Percentiles rank a stretch among this genome's conserved stretches.
phyloP scores from a whole-genome alignment of 1,284 basidiomycete species.

The Acaromyces ingoldii region DNA sequence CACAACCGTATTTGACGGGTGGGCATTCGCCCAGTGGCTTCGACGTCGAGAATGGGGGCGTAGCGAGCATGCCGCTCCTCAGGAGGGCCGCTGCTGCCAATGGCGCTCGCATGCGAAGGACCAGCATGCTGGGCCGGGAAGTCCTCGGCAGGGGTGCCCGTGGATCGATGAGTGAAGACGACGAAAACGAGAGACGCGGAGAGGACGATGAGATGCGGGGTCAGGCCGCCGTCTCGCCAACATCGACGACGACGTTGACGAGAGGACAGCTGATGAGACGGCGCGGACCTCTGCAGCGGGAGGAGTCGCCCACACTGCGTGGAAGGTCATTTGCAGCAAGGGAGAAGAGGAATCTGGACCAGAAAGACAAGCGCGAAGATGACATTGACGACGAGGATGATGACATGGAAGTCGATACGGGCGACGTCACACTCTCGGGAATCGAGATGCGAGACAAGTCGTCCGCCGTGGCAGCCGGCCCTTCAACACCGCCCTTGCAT shows the following conservation, averaged over 20 bases:
- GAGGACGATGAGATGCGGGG: slow-evolving; percentile 13
- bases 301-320: neutral
- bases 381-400: too few species aligned
- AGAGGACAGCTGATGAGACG: slow-evolving; percentile 6
- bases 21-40: too few species aligned
- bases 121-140: slow-evolving; percentile 34
- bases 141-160: slow-evolving; percentile 26
- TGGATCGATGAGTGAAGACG: slow-evolving; percentile 12
- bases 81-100: slow-evolving; percentile 4
- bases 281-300: neutral
- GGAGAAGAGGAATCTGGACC: too few species aligned
- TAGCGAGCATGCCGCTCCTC: slow-evolving; percentile 1
- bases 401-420: slow-evolving; percentile 9
- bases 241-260: slow-evolving; percentile 18
- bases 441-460: slow-evolving; percentile 7
- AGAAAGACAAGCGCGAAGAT: neutral
- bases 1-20: too few species aligned
- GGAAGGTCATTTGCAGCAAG: neutral
- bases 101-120: slow-evolving; percentile 15
- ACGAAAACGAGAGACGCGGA: neutral
- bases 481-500: slow-evolving; percentile 6
- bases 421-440: neutral
- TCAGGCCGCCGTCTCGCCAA: slow-evolving; percentile 23
- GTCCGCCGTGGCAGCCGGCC: slow-evolving; percentile 7
- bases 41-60: too few species aligned